These are phyloP conservation scores for Digitaria exilis DNA, from an alignment of 202 grass and related monocot species.

Conservation along the genomic window DNA sequence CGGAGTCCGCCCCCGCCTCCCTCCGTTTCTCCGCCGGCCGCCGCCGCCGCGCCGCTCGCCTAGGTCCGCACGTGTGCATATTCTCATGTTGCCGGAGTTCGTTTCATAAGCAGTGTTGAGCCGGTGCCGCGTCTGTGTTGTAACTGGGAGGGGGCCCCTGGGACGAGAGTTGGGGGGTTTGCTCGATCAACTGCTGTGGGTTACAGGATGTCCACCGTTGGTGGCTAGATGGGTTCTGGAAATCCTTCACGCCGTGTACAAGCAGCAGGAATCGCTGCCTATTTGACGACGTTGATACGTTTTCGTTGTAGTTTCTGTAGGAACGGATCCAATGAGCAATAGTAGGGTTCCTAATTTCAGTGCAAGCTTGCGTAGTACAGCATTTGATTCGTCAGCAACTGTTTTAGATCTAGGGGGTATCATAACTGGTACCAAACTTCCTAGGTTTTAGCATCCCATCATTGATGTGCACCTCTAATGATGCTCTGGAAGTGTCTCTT, in stretches of 20 bases:
- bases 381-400: neutral
- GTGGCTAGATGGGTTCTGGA: neutral
- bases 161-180: neutral
- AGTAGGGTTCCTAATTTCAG: neutral
- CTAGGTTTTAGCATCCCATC: neutral
- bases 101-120: neutral
- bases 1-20: slow-evolving; percentile 49
- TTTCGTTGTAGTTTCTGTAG: neutral
- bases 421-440: neutral
- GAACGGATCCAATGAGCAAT: neutral
- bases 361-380: neutral
- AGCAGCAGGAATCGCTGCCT: too few species aligned
- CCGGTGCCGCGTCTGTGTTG: neutral
- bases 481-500: neutral
- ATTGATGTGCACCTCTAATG: neutral
- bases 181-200: neutral
- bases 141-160: neutral
- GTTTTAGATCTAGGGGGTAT: slow-evolving; percentile 20
- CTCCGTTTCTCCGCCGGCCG: slow-evolving; percentile 54
- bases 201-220: neutral
- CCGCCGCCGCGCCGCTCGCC: slow-evolving; percentile 43
- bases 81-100: neutral
- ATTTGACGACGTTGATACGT: neutral
- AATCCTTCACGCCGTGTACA: neutral
- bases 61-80: slow-evolving; percentile 36